Evolutionary conservation across 2,329 filamentous ascomycete species (phyloP), one percentile per base, ranked within the genome.

Genomic region (Pezicula radicicola): DNA sequence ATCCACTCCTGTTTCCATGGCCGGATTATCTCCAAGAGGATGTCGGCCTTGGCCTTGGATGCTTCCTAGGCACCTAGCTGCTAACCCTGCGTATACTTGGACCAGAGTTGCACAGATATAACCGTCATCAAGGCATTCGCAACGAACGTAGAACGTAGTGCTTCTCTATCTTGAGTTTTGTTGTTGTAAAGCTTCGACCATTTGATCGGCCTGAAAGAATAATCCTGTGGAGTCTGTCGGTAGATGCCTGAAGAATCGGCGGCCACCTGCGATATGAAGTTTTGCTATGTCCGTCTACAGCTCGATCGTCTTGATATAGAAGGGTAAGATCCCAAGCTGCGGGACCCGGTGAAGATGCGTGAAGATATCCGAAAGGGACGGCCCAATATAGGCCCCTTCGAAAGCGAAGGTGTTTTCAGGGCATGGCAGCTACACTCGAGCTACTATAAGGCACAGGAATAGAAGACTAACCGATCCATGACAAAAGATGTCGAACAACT

Each of bases 121-220:
- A 41, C 42, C 19, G 48, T 50, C 48, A 50, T 46, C 6, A 50
- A 18, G n/a, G 48, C 42, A 37, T 46, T 50, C 6, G 48, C 48
- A 18, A 41, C 48, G 41, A 50, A 46, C 1, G 48, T 43, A 16
- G 48, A 50, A 10, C 46, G 48, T n/a, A 50, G 42, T 21, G 46
- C 13, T 13, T 30, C 41, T n/a, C 36, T 40, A 28, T 50, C 48
- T 18, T 50, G 48, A 7, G n/a, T 18, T 15, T 8, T 12, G 8
- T 21, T 21, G 10, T 28, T 27, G 21, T 28, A 13, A 21, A 45
- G 42, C 42, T 18, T 50, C 27, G 10, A 46, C 41, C 10, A 41
- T 30, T 50, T 50, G 27, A 18, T 15, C 18, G 28, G 10, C 15
- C 40, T 46, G 43, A 15, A 21, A 50, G 30, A 50, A 50, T 27